phyloP scores from a whole-genome alignment of 2,329 filamentous ascomycete genomes.

The Onygena corvina region DNA sequence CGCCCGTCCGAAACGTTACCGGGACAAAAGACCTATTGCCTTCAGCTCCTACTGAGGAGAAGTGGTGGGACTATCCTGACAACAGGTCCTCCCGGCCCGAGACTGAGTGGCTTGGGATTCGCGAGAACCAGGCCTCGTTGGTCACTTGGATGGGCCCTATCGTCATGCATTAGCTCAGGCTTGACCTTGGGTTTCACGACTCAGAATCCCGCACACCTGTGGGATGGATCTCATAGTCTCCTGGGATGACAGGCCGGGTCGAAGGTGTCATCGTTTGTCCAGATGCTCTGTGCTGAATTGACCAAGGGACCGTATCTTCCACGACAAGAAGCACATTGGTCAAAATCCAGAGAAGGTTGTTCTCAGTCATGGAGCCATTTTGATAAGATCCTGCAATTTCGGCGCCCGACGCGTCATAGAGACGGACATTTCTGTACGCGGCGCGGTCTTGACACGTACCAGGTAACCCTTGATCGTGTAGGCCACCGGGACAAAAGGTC shows the following conservation, averaged over 20 bases:
- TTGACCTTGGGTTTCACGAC: not conserved
- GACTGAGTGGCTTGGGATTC: slow-evolving; percentile 10
- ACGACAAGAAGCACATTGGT: slow-evolving; percentile 12
- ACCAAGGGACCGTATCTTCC: slow-evolving; percentile 8
- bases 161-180: slow-evolving; percentile 9
- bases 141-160: slow-evolving; percentile 15
- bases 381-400: slow-evolving; percentile 13
- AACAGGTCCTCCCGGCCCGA: slow-evolving; percentile 11
- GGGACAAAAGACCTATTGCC: too few species aligned
- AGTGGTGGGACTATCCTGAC: too few species aligned
- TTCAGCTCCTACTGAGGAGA: too few species aligned
- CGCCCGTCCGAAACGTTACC: slow-evolving; percentile 17
- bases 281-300: slow-evolving; percentile 11
- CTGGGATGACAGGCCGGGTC: slow-evolving; percentile 10
- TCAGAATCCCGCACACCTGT: slow-evolving; percentile 7
- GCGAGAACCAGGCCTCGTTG: slow-evolving; percentile 14
- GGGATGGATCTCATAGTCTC: slow-evolving; percentile 14
- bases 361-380: slow-evolving; percentile 14
- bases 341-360: slow-evolving; percentile 14
- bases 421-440: slow-evolving; percentile 13
- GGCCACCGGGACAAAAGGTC: too few species aligned
- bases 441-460: slow-evolving; percentile 12
- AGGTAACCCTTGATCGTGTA: too few species aligned
- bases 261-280: slow-evolving; percentile 11
- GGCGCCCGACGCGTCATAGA: slow-evolving; percentile 14